Base-by-base conservation (phyloP, 208 protist species). In the Strigomonas culicis region DNA sequence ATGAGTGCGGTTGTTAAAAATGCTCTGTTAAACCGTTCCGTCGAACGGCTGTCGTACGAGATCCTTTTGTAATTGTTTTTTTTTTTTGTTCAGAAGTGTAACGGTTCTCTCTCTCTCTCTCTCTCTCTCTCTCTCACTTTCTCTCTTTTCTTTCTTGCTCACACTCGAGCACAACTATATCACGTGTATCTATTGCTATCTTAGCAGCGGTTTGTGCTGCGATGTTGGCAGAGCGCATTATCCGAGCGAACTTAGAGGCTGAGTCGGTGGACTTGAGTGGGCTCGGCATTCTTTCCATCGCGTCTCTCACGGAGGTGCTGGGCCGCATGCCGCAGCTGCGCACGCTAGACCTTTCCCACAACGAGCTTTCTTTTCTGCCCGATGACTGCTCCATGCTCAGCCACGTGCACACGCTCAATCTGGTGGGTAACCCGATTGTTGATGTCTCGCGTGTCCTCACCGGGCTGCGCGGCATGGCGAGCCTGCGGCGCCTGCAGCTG, bases 341-440 rank as follows among this genome's bases (percentile, higher is more conserved):
- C 31, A 15, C 34, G 28, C 68, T 94, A 13, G 41, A 77, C 30
- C 53, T 90, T 0, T 71, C 76, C 8, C 22, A 81, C 39, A 92
- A 92, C 55, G 71, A 82, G 41, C 70, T 94, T 17, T 59, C 47
- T 15, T 63, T 70, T 2, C 68, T 92, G 22, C 83, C 85, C 2
- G 59, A 34, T 17, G 86, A 94, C 69, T 56, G 90, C 10, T 76
- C 78, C 8, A 63, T 66, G 21, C 75, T 88, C 41, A 25, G 47
- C 2, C 21, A 36, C 44, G 30, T 92, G 22, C 73, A 81, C 47
- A 62, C 63, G 47, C 67, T 93, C 13, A 65, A 85, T 44, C 58
- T 93, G n/a, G 65, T 51, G 15, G 62, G 32, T 41, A 93, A 93
- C 63, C 74, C 83, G 11, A 70, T 90, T 24, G 57, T 60, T 0